These are phyloP conservation scores for Thraustotheca clavata DNA, from an alignment of 352 stramenopile genomes.

Conservation along the genomic window DNA sequence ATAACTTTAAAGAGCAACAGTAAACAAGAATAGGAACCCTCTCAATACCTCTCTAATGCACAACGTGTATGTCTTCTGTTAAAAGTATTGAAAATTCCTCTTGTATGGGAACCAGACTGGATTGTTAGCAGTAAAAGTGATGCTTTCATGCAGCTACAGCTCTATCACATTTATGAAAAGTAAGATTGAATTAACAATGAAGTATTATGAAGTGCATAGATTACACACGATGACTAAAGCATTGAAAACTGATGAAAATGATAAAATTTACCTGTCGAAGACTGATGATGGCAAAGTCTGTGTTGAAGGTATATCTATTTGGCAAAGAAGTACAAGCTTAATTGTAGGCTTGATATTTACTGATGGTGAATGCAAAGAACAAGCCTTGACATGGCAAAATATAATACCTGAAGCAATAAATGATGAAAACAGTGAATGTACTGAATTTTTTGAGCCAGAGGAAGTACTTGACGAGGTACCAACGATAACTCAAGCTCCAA, in stretches of 20 bases:
- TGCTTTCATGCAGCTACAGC: not conserved
- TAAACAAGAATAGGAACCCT: not conserved
- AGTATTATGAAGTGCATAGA: not conserved
- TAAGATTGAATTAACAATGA: not conserved
- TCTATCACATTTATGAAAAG: conserved; percentile 9
- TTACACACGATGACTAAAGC: not conserved
- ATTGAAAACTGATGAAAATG: not conserved
- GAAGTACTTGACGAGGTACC: too few species aligned
- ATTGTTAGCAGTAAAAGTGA: not conserved
- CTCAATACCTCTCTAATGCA: not conserved
- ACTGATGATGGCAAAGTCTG: not conserved
- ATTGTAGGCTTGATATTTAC: not conserved
- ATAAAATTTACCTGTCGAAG: not conserved
- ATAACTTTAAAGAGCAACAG: not conserved
- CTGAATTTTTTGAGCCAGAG: not conserved
- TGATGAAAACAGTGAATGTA: not conserved
- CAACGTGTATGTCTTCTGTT: not conserved
- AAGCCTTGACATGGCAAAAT: not conserved
- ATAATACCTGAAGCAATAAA: not conserved
- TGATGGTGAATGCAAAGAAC: not conserved
- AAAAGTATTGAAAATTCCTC: not conserved
- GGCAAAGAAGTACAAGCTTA: not conserved
- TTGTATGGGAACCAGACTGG: not conserved
- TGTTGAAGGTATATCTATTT: not conserved
- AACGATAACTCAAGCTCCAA: too few species aligned